A percentile compares a stretch with the other conserved stretches of the same genome.
Evolutionary conservation across 2,329 filamentous ascomycete genomes (phyloP).

Genomic region (Penicillium sp.): DNA sequence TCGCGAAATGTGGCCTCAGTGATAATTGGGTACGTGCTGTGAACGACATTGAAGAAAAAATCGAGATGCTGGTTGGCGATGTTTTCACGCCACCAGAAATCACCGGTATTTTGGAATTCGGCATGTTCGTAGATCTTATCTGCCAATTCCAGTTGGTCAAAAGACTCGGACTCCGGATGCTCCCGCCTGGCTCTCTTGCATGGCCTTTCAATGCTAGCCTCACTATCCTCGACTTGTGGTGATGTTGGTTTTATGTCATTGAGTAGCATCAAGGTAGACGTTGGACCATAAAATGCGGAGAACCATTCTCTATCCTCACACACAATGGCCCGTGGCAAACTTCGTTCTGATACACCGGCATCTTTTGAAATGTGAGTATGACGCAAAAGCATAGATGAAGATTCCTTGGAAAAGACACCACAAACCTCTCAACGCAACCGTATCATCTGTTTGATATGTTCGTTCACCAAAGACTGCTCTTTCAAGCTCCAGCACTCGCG

Average conservation of each 20-base stretch:
- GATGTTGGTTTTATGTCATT: not conserved
- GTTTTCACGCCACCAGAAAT: not conserved
- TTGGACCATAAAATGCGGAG: not conserved
- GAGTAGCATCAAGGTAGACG: not conserved
- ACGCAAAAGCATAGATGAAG: too few relatives aligned
- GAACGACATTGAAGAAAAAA: not conserved
- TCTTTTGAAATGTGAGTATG: not conserved
- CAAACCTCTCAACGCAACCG: not conserved
- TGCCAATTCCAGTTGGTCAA: not conserved
- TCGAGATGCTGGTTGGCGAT: not conserved
- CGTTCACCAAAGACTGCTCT: constrained; percentile 12
- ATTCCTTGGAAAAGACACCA: not conserved
- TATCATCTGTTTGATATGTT: constrained; percentile 1
- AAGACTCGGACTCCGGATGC: not conserved
- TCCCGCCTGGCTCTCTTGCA: not conserved
- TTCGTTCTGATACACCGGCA: not conserved
- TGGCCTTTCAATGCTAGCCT: not conserved
- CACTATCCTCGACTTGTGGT: not conserved
- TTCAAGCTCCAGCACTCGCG: constrained; percentile 9
- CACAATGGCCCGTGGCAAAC: not conserved
- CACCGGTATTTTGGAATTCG: not conserved
- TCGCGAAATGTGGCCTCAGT: not conserved
- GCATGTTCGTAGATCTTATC: not conserved
- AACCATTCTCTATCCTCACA: not conserved
- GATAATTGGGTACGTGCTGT: not conserved